Evolutionary conservation across 2,329 filamentous ascomycete genomes (phyloP), one percentile per base, ranked within the genome.

Genomic region (Purpureocillium takamizusanense): DNA sequence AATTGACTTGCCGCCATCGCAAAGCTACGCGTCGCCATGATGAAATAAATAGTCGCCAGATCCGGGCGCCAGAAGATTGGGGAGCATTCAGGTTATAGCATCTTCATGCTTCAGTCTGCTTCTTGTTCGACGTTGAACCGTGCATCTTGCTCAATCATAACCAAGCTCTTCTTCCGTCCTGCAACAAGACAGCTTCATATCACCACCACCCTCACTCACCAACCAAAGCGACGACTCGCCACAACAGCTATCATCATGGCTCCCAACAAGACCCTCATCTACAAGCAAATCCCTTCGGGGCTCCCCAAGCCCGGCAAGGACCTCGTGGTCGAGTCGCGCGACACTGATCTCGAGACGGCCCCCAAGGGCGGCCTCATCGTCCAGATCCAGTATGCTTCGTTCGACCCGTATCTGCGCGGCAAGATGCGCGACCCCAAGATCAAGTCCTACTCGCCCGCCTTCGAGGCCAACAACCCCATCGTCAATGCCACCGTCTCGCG

Each of bases 381-480:
- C 46, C 76, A 86, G 64, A 75, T 83, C 50, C 73, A 82, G 52
- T 86, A 83, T 59, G 70, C 79, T 46, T 89, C 84, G 31, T 83
- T 83, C 63, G 87, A 94, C 60, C 87, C 87, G 2, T 94, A 94
- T 67, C 78, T 85, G 68, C 83, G 88, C 41, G 83, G 83, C 43
- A 76, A 77, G 49, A 89, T 94, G 83, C 80, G 86, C 35, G 61
- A 69, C 35, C 55, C 83, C 7, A 58, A 67, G 28, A 51, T 64
- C 55, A 77, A 83, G 63, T 87, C 83, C 9, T 92, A 62, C 45
- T 33, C 46, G 2, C 51, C 56, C 1, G 45, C 59, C 12, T 86
- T 79, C 53, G 56, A 69, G 13, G 59, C 85, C 34, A 69, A 71
- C 55, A 61, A 74, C 49, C 76, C 85, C 45, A 74, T 94, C 45